Base-by-base conservation (phyloP, 2,329 filamentous ascomycete species). In the Xylariaceae sp. region DNA sequence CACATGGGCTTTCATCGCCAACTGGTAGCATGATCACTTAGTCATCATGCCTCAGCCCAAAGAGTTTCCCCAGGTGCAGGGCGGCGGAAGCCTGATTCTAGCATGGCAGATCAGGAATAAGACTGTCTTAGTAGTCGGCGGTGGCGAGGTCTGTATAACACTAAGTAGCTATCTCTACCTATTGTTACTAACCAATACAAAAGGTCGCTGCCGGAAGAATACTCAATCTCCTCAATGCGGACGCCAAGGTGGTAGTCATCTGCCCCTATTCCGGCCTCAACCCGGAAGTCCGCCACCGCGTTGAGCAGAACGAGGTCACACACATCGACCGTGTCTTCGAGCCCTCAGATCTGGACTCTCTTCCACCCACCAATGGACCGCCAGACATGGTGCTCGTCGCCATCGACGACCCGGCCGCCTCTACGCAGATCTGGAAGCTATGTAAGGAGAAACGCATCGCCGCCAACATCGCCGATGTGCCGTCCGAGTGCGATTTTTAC, bases 401-500 rank as follows among this genome's bases (percentile, higher is more conserved):
- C 48, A 83, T 99, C 59, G 94, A 99, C 67, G 92, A 97, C 66
- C 89, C 94, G 0, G 87, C 83, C 42, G 91, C 90, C n/a, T 96
- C 90, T 0, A 86, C 89, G 0, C 78, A 82, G 55, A 90, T 99
- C 66, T 99, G 90, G 88, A 92, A 92, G 67, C 78, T 96, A 19
- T 97, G 92, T 78, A 92, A 95, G 69, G 80, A 90, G 67, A 80
- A 77, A 52, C 83, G 83, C 53, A 88, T 97, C 57, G 83, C 90
- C 6, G 91, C 90, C 49, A 99, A 99, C 69, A 96, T 99, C 58
- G 94, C 94, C 58, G 94, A 99, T 66, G 94, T 99, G 3, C 94
- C 94, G 0, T 81, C 90, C 1, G 94, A 99, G 69, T 99, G 94
- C 70, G 94, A 99, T 66, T 99, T 99, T 67, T 99, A 96, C 76